A percentile compares a stretch with the other conserved stretches of the same genome.
Conservation (phyloP, 495 filamentous ascomycete genomes). For the Cenococcum geophilum region DNA sequence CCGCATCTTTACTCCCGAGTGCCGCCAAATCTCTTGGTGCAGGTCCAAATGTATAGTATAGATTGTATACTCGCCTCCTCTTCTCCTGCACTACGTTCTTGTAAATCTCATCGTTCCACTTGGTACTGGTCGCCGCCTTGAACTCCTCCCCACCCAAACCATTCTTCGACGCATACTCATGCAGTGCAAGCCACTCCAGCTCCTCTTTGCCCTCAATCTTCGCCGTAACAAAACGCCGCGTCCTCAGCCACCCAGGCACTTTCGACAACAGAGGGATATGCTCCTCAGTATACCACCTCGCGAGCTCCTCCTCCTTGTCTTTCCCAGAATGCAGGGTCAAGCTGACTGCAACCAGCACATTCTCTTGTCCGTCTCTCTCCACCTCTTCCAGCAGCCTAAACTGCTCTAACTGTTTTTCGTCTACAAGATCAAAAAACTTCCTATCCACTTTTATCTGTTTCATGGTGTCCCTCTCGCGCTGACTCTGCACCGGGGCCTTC, state of each 20-base stretch:
- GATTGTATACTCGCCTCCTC: slow-evolving; percentile 54
- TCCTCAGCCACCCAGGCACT: slow-evolving; percentile 70
- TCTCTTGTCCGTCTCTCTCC: slow-evolving; percentile 54
- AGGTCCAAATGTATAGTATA: slow-evolving; percentile 73
- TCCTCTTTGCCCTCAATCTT: slow-evolving; percentile 46
- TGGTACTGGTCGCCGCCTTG: slow-evolving; percentile 53
- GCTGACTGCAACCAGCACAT: slow-evolving; percentile 56
- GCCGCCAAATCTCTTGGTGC: slow-evolving; percentile 60
- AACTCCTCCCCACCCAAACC: slow-evolving; percentile 59
- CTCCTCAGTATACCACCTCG: slow-evolving; percentile 65
- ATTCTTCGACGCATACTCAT: slow-evolving; percentile 63
- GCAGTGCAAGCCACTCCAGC: slow-evolving; percentile 56
- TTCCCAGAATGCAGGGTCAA: slow-evolving; percentile 49
- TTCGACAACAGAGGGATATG: slow-evolving; percentile 64
- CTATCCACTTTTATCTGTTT: slow-evolving; percentile 66
- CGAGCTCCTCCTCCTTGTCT: slow-evolving; percentile 50
- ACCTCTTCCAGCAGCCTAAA: slow-evolving; percentile 56
- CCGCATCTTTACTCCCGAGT: slow-evolving; percentile 19
- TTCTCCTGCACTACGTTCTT: slow-evolving; percentile 50
- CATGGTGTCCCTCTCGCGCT: slow-evolving; percentile 70
- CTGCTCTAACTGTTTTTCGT: slow-evolving; percentile 45
- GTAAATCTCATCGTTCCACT: slow-evolving; percentile 52
- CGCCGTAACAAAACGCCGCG: slow-evolving; percentile 56
- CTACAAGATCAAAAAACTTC: slow-evolving; percentile 59
- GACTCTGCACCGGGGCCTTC: slow-evolving; percentile 55